Evolutionary conservation across 192 early-diverging fungal genomes (phyloP).

Genomic region (Rhizoclosmatium sp.): DNA sequence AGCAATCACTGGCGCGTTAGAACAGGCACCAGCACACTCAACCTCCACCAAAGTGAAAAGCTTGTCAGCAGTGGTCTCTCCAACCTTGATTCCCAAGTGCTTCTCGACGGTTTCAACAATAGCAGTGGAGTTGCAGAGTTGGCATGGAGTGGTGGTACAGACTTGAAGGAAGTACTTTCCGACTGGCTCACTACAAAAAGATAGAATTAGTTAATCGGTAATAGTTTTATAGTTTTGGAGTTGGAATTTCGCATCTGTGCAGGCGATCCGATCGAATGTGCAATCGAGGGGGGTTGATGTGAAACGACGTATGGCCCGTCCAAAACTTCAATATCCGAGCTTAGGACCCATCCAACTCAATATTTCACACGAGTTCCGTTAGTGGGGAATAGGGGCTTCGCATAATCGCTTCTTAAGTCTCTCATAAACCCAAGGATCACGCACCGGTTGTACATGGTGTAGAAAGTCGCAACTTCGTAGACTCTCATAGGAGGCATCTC

Average conservation of each 20-base stretch:
- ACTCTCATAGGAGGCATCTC: conserved; percentile 99
- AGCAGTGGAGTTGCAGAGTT: conserved; percentile 91
- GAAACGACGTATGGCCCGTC: neutral
- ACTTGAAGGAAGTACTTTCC: conserved; percentile 99
- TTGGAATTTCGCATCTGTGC: neutral
- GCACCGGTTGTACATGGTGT: conserved; percentile 98
- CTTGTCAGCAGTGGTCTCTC: conserved; percentile 92
- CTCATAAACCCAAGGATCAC: neutral
- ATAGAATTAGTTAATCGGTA: neutral
- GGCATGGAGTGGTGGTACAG: conserved; percentile 98
- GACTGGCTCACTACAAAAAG: conserved; percentile 78
- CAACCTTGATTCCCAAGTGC: conserved; percentile 90
- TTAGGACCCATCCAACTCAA: no score
- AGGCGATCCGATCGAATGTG: neutral
- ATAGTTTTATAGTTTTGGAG: neutral
- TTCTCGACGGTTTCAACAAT: conserved; percentile 89
- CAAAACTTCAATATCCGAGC: neutral
- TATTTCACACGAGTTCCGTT: no score
- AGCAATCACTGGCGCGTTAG: conserved; percentile 97
- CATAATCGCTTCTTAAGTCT: neutral
- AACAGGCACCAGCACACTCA: conserved; percentile 98
- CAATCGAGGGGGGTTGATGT: neutral
- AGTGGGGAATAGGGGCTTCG: no score
- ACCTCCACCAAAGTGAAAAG: conserved; percentile 99
- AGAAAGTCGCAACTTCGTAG: conserved; percentile 99